Evolutionary conservation across 768 basidiomycete genomes (phyloP), one percentile per base, ranked within the genome.

Genomic region (Naematelia aurantialba): DNA sequence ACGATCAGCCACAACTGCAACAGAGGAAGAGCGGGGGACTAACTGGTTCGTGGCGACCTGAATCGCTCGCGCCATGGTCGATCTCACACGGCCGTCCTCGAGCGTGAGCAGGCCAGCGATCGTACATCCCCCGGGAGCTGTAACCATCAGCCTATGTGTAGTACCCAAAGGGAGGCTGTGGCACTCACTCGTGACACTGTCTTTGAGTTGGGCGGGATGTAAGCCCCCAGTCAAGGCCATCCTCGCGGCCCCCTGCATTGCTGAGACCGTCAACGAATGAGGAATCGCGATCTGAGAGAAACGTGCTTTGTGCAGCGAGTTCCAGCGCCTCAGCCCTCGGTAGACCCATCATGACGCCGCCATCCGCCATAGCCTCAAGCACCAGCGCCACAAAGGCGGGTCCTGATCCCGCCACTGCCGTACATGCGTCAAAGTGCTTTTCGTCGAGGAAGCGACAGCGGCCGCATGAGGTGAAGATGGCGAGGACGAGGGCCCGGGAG

Each of bases 281-380:
- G 22, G 22, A 30, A 3, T 29, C 19, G 29, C 4, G 22, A 34
- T 24, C 8, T 27, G 14, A 17, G 27, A 51, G 8, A 5, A 14
- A 79, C 85, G 69, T 73, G 96, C 94, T 91, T 79, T 99, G 96
- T 46, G 94, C 85, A 50, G 96, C 94, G 52, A 99, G 79, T 75
- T 99, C 96, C 45, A 98, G 79, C 3, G 96, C 92, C 77, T 97
- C 96, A 1, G 85, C 84, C 61, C 96, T 82, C 2, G 96, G 96
- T 52, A 99, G 79, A 27, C 96, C 96, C 96, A 98, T 98, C 94
- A 99, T 98, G 47, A 98, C 96, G 45, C 92, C 96, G 25, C 96
- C 96, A 76, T 98, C 96, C 0, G 91, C 88, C 92, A 99, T 96
- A 0, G 96, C 94, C 77, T 99, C 96, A 63, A 99, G 82, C 69